phyloP scores from a whole-genome alignment of 2,329 filamentous ascomycete genomes.

The Botrytis pseudocinerea region DNA sequence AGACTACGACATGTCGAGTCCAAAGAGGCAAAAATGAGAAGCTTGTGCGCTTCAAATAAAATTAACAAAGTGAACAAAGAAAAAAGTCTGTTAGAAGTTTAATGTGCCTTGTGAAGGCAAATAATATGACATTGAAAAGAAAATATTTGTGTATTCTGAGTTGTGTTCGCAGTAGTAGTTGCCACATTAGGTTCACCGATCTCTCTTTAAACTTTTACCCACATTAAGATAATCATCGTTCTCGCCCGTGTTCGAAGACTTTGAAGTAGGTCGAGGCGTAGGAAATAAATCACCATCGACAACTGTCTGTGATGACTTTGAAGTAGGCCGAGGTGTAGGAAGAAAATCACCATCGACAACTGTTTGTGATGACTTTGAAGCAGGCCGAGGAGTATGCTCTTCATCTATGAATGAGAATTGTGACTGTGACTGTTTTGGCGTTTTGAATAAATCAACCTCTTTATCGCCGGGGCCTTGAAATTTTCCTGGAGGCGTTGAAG shows the following conservation, averaged over 20 bases:
- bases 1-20: background rate
- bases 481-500: conserved; percentile 36
- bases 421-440: conserved; percentile 33
- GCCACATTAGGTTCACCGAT: background rate
- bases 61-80: conserved; percentile 10
- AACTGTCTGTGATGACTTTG: background rate
- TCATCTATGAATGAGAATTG: conserved; percentile 22
- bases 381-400: conserved; percentile 16
- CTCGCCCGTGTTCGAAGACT: background rate
- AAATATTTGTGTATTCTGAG: background rate
- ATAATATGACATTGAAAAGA: conserved; percentile 22
- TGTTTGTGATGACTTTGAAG: background rate
- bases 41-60: background rate
- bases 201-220: background rate
- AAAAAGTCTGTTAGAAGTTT: conserved; percentile 8
- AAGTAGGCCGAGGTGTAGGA: conserved; percentile 14
- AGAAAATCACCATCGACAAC: background rate
- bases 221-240: conserved; percentile 7
- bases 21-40: background rate
- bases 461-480: conserved; percentile 30
- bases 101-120: conserved; percentile 16
- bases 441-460: conserved; percentile 36
- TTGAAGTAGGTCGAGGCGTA: conserved; percentile 16
- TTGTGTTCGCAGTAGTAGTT: background rate
- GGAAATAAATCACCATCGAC: background rate